Base-by-base conservation (phyloP, 176 grass and related monocot species). In the Cenchrus purpureus region DNA sequence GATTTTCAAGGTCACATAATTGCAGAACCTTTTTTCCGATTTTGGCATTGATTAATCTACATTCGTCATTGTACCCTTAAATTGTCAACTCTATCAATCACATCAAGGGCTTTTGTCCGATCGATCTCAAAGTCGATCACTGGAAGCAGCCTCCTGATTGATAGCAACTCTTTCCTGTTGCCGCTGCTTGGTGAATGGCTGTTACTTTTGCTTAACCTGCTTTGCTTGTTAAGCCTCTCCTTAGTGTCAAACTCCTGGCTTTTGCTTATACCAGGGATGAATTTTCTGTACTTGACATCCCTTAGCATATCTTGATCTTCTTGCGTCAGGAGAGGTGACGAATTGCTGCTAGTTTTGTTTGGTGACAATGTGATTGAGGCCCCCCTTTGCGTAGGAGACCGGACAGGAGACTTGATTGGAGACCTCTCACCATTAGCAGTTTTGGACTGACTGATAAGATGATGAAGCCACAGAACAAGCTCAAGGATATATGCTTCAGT, bases 231-330 rank as follows among this genome's bases (percentile, higher is more conserved):
- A 77, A 89, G 81, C 53, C 86, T 95, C 50, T 76, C 68, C 31
- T 73, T 86, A n/a, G 65, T 89, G 65, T 89, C 93, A 59, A 98
- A 95, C 89, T 98, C 93, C 84, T 98, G 97, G 72, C 97, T 98
- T 82, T 90, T 98, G 85, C 97, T 98, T 65, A 95, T 88, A 69
- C 97, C 93, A 19, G 97, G 97, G 61, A 92, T 83, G 68, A 95
- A 92, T 73, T 98, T 95, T 85, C 81, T 90, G 74, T 89, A 92
- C 59, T 94, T 98, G 64, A 98, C 97, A 54, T 89, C 89, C 64
- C 62, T 89, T 83, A 98, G 84, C 97, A 98, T 95, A 83, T 94
- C 93, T 90, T 98, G 93, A 68, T 98, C 97, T 90, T 98, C 93
- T 88, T 84, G 91, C 6, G 91, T 94, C 73, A 98, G 80, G 42